phyloP scores from a whole-genome alignment of 108 stramenopile species.

The Nannochloropsis gaditana region DNA sequence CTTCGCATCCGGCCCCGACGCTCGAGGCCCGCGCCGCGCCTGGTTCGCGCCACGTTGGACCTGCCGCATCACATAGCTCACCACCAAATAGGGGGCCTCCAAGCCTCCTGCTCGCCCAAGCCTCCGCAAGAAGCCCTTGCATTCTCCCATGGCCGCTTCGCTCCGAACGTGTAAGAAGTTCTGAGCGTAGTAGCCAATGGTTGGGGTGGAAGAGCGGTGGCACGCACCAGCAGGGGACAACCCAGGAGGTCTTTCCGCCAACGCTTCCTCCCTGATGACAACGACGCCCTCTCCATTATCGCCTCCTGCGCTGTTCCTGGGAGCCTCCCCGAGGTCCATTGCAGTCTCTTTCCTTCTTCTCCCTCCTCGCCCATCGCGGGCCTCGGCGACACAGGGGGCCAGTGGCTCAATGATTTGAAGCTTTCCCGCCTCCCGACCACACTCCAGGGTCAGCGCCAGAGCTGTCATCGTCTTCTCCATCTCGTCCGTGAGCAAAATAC shows the following conservation, averaged over 20 bases:
- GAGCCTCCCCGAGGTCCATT: not conserved
- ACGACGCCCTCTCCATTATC: not conserved
- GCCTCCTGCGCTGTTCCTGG: not conserved
- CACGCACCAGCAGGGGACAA: not conserved
- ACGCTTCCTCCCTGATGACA: not conserved
- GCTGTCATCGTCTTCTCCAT: constrained; percentile 17
- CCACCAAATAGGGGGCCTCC: not conserved
- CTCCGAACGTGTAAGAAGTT: not conserved
- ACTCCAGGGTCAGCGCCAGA: not conserved
- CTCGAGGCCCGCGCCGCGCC: not conserved
- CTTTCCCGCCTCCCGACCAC: not conserved
- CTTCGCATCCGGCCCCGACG: not conserved
- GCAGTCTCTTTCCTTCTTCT: not conserved
- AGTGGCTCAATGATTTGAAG: not conserved
- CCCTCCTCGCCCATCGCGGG: not conserved
- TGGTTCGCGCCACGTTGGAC: not conserved
- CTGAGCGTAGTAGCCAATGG: not conserved
- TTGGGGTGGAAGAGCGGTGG: not conserved
- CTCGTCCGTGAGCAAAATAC: not conserved
- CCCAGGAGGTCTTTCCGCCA: not conserved
- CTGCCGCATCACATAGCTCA: constrained; percentile 4
- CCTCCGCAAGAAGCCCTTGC: not conserved
- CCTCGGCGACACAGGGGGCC: not conserved
- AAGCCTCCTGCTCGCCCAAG: not conserved
- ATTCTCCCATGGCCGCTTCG: not conserved